These are phyloP conservation scores for Fomitopsis serialis DNA, from an alignment of 768 basidiomycete genomes.

Conservation along the genomic window DNA sequence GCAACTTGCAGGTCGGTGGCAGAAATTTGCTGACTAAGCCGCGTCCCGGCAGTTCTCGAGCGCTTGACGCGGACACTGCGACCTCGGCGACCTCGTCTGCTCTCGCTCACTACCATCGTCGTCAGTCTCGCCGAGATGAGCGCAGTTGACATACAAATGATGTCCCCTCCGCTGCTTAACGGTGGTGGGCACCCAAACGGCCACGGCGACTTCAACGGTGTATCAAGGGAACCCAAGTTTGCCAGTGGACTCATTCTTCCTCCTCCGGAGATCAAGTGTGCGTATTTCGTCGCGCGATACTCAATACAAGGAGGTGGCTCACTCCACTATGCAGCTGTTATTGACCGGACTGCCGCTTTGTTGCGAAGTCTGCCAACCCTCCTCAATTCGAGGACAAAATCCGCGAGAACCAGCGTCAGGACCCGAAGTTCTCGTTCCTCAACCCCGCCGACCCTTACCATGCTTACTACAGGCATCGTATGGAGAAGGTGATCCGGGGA, in stretches of 20 bases:
- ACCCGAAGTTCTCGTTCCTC: constrained; percentile 98
- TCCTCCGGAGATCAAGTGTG: constrained; percentile 92
- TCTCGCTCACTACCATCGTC: constrained; percentile 6
- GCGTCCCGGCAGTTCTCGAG: neutral
- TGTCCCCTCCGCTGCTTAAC: constrained; percentile 28
- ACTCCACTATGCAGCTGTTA: constrained; percentile 56
- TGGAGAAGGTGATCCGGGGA: constrained; percentile 77
- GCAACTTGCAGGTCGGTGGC: constrained; percentile 3
- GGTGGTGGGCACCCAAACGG: constrained; percentile 38
- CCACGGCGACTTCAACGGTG: constrained; percentile 30
- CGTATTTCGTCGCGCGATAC: constrained; percentile 21
- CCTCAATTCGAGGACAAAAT: constrained; percentile 95
- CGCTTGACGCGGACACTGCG: no score
- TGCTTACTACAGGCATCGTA: constrained; percentile 92
- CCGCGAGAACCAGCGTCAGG: constrained; percentile 90
- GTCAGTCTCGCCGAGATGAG: constrained; percentile 27
- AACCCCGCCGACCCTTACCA: constrained; percentile 97
- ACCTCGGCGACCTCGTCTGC: neutral
- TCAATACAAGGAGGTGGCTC: constrained; percentile 7
- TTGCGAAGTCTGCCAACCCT: constrained; percentile 92
- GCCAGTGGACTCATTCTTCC: constrained; percentile 89
- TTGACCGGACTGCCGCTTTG: constrained; percentile 92
- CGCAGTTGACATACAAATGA: constrained; percentile 39
- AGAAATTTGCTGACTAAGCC: constrained; percentile 22
- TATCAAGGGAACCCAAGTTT: constrained; percentile 41